Conservation (phyloP, 2,329 filamentous ascomycete species). For the Aspergillus alliaceus region DNA sequence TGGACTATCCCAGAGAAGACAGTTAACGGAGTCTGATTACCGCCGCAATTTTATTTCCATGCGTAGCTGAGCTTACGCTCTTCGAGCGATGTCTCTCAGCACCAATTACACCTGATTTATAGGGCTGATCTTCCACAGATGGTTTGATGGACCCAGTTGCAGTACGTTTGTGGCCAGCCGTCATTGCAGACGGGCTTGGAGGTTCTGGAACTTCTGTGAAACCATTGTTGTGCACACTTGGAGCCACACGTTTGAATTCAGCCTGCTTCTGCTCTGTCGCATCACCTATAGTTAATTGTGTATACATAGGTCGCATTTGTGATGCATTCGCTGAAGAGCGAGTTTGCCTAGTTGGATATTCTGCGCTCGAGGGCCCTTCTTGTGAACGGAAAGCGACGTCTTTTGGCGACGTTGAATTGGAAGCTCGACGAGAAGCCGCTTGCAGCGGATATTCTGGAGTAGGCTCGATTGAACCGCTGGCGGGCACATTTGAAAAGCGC, state of each 20-base stretch:
- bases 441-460: neutral
- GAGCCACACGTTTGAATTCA: neutral
- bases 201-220: slow-evolving; percentile 13
- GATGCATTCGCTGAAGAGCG: neutral
- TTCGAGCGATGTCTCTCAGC: slow-evolving; percentile 59
- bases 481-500: neutral
- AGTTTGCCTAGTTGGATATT: neutral
- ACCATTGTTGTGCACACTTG: slow-evolving; percentile 12
- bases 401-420: neutral
- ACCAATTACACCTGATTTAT: slow-evolving; percentile 34
- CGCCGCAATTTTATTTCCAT: slow-evolving; percentile 73
- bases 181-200: slow-evolving; percentile 15
- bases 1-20: neutral
- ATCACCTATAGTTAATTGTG: neutral
- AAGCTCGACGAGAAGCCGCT: neutral
- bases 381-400: neutral
- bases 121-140: slow-evolving; percentile 9
- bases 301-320: neutral
- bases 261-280: neutral
- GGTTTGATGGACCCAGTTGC: slow-evolving; percentile 73
- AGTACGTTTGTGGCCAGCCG: slow-evolving; percentile 66
- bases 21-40: slow-evolving; percentile 49
- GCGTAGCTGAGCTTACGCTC: slow-evolving; percentile 68
- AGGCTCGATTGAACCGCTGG: neutral
- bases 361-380: neutral